A percentile compares a stretch with the other conserved stretches of the same genome.
Conservation (phyloP, 169 alveolate genomes). For the Eimeria praecox region DNA sequence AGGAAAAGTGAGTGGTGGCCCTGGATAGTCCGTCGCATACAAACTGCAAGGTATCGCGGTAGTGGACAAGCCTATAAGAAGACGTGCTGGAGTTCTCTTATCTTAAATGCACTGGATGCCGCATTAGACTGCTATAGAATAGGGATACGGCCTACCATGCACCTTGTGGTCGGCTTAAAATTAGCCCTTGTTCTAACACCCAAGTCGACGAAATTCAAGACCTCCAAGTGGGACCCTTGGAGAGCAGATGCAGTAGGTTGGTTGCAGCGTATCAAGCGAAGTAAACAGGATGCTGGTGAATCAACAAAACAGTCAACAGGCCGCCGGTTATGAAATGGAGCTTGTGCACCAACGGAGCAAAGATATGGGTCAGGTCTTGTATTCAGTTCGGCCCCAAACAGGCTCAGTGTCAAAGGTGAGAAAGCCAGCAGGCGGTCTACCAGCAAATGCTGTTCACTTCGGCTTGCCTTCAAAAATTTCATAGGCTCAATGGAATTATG, state of each 20-base stretch:
- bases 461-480: neutral
- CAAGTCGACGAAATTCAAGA: neutral
- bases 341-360: neutral
- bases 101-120: neutral
- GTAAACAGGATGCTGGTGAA: neutral
- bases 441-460: neutral
- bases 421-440: neutral
- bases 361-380: neutral
- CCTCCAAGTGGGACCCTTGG: constrained; percentile 13
- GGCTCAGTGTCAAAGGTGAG: neutral
- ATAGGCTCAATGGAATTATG: neutral
- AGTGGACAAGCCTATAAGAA: no score
- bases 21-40: neutral
- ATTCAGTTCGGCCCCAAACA: neutral
- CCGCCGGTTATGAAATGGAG: neutral
- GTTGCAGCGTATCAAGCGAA: neutral
- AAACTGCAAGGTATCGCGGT: neutral
- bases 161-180: neutral
- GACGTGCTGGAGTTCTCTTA: neutral
- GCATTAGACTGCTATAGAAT: neutral
- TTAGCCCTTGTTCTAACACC: neutral
- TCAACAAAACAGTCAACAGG: neutral
- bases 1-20: constrained; percentile 3
- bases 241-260: neutral
- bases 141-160: neutral